Base-by-base conservation (phyloP, 148 eudicot genomes). In the Chenopodium album region DNA sequence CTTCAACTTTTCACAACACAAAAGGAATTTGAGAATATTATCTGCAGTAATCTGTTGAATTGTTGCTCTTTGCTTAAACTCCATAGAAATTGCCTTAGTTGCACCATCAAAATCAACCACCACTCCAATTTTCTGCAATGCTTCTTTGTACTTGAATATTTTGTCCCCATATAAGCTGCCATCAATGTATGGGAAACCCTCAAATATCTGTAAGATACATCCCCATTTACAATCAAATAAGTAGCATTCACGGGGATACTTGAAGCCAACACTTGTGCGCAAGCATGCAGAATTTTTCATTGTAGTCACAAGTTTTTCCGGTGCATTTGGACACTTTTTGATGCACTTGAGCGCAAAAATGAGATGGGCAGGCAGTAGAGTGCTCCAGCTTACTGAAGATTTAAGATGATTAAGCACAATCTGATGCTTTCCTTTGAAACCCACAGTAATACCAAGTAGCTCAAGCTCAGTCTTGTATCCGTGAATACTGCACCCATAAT, bases 171-270 rank as follows among this genome's bases (percentile, higher is more conserved):
- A 92, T 67, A 82, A 91, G 23, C 54, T 76, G 56, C 69, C 79
- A 80, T 92, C 94, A 81, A 92, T 77, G 46, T 79, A 77, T 5
- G 93, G 85, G 73, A 90, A 89, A 67, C 81, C 79, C 69, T 82
- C 79, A 64, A 92, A 91, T 11, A 91, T 88, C 84, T 80, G 75
- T 71, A 92, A 76, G 65, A 92, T 86, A 68, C 86, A 86, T 17
- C 94, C 94, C 97, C 94, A 90, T 41, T 77, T 79, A 73, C 80
- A 82, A 83, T 90, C 83, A 80, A 19, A 62, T 28, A 91, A 73
- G 76, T 78, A 90, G 50, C 90, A 87, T 56, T 90, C 89, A 69
- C 22, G 56, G 52, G 97, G 94, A 73, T 41, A 62, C 79, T n/a
- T 79, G 85, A 67, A 84, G 22, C 92, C 94, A 22, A 37, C 46